Base-by-base conservation (phyloP, 2,329 filamentous ascomycete species). In the Dactylellina cionopaga region DNA sequence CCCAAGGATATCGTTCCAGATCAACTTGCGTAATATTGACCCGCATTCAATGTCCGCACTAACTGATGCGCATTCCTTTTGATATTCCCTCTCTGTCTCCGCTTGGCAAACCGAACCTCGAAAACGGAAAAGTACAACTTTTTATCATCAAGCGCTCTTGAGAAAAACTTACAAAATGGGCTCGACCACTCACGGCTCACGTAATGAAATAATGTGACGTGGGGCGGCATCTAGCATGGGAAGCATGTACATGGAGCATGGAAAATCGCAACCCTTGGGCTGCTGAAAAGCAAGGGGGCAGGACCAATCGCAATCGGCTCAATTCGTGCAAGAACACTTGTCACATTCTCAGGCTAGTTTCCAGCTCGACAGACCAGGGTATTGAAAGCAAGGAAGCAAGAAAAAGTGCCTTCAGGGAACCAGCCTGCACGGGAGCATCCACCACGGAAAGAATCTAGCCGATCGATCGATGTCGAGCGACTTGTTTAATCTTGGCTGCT, bases 401-500 rank as follows among this genome's bases (percentile, higher is more conserved):
- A 37, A n/a, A 19, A 35, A 10, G 13, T 29, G 2, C n/a, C 13
- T 19, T 31, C 41, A 46, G 27, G 41, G 52, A 29, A 43, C 52
- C n/a, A 35, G 51, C 33, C 49, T 66, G 46, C 44, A 59, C 63
- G 63, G 63, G 63, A 68, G 56, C 29, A 44, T 68, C 63, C 63
- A 68, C 54, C 46, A 43, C 54, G 54, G 63, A 68, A 68, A 27
- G 52, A 59, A 68, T 68, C 54, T 59, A 68, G 44, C 46, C 63
- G 63, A 68, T 68, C 63, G 63, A 68, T 68, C 54, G 54, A 68
- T 68, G 33, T 13, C 51, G 11, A 47, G 29, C 52, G 47, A 49
- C 55, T 47, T 31, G 27, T n/a, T 37, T 19, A 35, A 54, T 54
- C 49, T 24, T 5, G 17, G 15, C 17, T 24, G 3, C 29, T 17